A percentile compares a stretch with the other conserved stretches of the same genome.
These are phyloP conservation scores for Boeremia lycopersici DNA, from an alignment of 2,329 filamentous ascomycete species.

Conservation along the genomic window DNA sequence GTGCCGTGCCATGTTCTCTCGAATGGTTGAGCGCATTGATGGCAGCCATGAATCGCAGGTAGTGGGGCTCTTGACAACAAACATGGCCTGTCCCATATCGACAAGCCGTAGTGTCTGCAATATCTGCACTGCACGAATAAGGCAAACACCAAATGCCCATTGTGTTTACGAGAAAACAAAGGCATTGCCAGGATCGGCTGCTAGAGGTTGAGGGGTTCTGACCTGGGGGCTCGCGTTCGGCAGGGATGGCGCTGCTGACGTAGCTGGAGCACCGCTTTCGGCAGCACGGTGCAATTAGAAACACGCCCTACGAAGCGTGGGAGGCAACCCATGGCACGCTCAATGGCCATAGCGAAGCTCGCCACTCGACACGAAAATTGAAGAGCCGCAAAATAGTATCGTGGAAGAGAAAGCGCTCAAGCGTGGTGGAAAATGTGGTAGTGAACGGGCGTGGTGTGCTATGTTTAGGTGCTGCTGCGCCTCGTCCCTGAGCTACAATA, in stretches of 20 bases:
- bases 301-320: background rate
- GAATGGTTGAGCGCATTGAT: slow-evolving; percentile 13
- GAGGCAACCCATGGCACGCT: slow-evolving; percentile 8
- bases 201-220: background rate
- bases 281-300: slow-evolving; percentile 13
- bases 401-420: slow-evolving; percentile 20
- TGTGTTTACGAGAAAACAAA: slow-evolving; percentile 2
- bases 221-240: background rate
- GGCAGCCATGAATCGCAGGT: slow-evolving; percentile 14
- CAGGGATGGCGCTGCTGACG: slow-evolving; percentile 15
- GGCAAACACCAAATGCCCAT: background rate
- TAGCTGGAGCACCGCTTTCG: slow-evolving; percentile 9
- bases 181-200: background rate
- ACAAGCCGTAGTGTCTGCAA: slow-evolving; percentile 4
- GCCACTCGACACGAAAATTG: slow-evolving; percentile 22
- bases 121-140: slow-evolving; percentile 2
- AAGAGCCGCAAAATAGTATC: slow-evolving; percentile 23
- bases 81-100: background rate
- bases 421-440: slow-evolving; percentile 21
- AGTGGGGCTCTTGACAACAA: slow-evolving; percentile 14
- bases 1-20: background rate
- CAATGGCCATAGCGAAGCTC: slow-evolving; percentile 13
- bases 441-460: slow-evolving; percentile 36
- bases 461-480: slow-evolving; percentile 45
- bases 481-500: slow-evolving; percentile 31